Evolutionary conservation across 2,329 filamentous ascomycete genomes (phyloP), one percentile per base, ranked within the genome.

Genomic region (Aspergillus hiratsukae): DNA sequence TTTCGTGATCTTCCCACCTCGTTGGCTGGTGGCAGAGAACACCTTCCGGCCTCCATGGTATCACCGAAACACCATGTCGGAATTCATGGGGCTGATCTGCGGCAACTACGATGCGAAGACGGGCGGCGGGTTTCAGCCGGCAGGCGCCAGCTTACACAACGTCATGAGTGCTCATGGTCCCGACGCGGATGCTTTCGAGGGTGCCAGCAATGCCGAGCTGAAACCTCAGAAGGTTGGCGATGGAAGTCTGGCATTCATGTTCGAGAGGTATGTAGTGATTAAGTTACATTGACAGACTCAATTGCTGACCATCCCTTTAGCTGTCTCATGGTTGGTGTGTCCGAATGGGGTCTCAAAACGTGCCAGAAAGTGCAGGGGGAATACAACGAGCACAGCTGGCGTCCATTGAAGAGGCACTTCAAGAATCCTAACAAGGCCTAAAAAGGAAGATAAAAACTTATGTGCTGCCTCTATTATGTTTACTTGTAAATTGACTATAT

Each of bases 321-420:
- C 64, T 82, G 78, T 61, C 71, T 87, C 52, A 88, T 89, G 85
- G 81, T 89, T 27, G 87, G 87, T 3, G 86, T 89, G 25, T 88
- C 87, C 2, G 86, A 88, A 60, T 90, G 87, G 87, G 87, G 86
- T 1, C 70, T 89, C 59, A 87, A 84, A 71, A 83, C 83, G 59
- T 93, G 86, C 68, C 75, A 80, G 66, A 89, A 89, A 73, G 82
- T 89, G 43, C 87, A 89, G 76, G 80, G 84, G 62, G 83, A 83
- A 55, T 95, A 94, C 68, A 91, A 85, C 69, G 84, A 86, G 56
- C 88, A 95, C 77, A 92, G 89, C 70, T 96, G 91, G 91, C 85
- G 80, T 28, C 81, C 81, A 0, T 75, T 89, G 52, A 83, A 83
- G 72, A 80, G 85, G 46, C 83, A 88, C 67, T 89, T 87, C 61